Evolutionary conservation across 441 rosid genomes (phyloP).

Genomic region (Manihot esculenta): DNA sequence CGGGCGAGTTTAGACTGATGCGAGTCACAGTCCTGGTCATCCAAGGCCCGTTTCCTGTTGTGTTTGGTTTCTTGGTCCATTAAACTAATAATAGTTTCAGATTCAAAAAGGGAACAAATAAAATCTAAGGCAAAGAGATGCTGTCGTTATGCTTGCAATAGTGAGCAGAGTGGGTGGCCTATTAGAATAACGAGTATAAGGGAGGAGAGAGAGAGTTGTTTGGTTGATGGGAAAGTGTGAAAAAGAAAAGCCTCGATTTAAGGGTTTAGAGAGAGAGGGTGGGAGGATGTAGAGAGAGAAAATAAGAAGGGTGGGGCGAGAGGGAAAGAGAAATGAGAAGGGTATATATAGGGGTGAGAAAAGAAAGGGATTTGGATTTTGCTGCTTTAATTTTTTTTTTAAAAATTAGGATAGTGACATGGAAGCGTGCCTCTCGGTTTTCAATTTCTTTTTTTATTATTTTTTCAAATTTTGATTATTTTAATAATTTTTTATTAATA

Average conservation of each 20-base stretch:
- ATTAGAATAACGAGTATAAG: neutral
- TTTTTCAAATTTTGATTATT: neutral
- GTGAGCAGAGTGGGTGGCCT: too few species aligned
- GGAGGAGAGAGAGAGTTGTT: neutral
- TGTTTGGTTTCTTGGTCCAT: slow-evolving; percentile 21
- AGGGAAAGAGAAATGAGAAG: slow-evolving; percentile 20
- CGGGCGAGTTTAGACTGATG: slow-evolving; percentile 21
- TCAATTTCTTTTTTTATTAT: neutral
- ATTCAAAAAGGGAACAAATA: neutral
- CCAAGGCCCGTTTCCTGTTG: slow-evolving; percentile 38
- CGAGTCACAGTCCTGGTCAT: slow-evolving; percentile 22
- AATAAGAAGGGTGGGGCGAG: slow-evolving; percentile 17
- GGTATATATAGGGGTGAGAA: slow-evolving; percentile 34
- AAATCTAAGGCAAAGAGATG: neutral
- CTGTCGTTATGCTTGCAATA: neutral
- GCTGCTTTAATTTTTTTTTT: neutral
- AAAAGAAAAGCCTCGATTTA: neutral
- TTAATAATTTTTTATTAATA: neutral
- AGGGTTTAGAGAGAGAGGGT: neutral
- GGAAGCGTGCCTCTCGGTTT: slow-evolving; percentile 37
- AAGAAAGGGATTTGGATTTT: neutral
- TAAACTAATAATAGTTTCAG: neutral
- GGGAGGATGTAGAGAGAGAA: slow-evolving; percentile 27
- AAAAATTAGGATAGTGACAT: slow-evolving; percentile 25
- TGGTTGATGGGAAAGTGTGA: neutral